A percentile compares a stretch with the other conserved stretches of the same genome.
Conservation (phyloP, 176 grass and related monocot species). For the Zizania latifolia region DNA sequence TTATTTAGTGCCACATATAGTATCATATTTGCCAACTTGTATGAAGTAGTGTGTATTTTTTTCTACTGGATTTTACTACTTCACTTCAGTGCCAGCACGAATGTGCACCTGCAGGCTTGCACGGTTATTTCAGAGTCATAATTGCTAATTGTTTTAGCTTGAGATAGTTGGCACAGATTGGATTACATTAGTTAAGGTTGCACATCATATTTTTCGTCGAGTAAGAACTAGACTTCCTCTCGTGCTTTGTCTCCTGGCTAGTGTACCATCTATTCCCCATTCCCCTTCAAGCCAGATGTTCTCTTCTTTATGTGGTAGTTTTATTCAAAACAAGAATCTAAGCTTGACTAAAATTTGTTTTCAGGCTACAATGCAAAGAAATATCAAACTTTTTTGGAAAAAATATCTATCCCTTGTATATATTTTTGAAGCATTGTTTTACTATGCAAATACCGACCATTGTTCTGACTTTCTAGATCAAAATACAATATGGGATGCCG, state of each 20-base stretch:
- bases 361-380: not conserved
- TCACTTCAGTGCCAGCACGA: not conserved
- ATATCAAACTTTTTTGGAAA: not conserved
- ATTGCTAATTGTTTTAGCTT: too few relatives aligned
- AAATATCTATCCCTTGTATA: too few relatives aligned
- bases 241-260: too few relatives aligned
- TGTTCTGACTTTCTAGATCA: not conserved
- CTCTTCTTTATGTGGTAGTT: too few relatives aligned
- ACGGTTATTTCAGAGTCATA: too few relatives aligned
- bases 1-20: not conserved
- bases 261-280: too few relatives aligned
- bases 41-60: not conserved
- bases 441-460: not conserved
- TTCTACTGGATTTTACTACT: not conserved
- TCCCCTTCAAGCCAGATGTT: too few relatives aligned
- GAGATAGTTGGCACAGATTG: too few relatives aligned
- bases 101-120: too few relatives aligned
- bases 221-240: too few relatives aligned
- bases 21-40: not conserved
- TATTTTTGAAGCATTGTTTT: not conserved
- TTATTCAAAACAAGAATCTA: not conserved
- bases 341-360: not conserved
- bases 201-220: too few relatives aligned
- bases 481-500: not conserved
- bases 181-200: too few relatives aligned